phyloP scores from a whole-genome alignment of 2,329 filamentous ascomycete genomes.

The Tolypocladium pustulatum region DNA sequence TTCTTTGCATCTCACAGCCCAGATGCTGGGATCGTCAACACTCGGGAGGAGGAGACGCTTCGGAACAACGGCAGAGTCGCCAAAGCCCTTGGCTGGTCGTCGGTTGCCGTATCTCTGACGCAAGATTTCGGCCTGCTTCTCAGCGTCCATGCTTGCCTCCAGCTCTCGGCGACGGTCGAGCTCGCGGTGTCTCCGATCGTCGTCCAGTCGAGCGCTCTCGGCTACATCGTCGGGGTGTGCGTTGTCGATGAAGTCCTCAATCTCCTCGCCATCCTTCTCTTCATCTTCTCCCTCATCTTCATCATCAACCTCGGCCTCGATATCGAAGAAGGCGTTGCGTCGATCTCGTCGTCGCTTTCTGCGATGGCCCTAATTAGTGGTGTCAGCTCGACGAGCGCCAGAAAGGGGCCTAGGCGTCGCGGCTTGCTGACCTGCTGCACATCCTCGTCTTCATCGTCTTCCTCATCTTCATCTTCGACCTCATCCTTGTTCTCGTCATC shows the following conservation, averaged over 20 bases:
- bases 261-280: constrained; percentile 76
- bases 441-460: constrained; percentile 55
- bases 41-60: constrained; percentile 82
- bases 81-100: constrained; percentile 51
- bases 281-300: constrained; percentile 83
- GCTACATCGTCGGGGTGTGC: constrained; percentile 84
- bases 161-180: constrained; percentile 86
- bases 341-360: constrained; percentile 71
- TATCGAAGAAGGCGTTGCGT: constrained; percentile 86
- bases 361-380: constrained; percentile 45
- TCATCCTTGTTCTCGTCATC: constrained; percentile 29
- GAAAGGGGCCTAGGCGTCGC: neutral
- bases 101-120: constrained; percentile 82
- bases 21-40: constrained; percentile 92
- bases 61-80: constrained; percentile 68
- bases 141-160: constrained; percentile 79
- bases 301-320: constrained; percentile 95
- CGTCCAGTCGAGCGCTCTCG: constrained; percentile 68
- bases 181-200: constrained; percentile 87
- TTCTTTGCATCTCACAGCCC: constrained; percentile 85
- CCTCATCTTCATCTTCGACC: constrained; percentile 27
- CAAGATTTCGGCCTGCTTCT: constrained; percentile 81
- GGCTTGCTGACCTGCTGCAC: constrained; percentile 47
- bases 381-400: constrained; percentile 10
- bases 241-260: constrained; percentile 77